Evolutionary conservation across 441 rosid genomes (phyloP), one percentile per base, ranked within the genome.

Genomic region (Adansonia rubrostipa): DNA sequence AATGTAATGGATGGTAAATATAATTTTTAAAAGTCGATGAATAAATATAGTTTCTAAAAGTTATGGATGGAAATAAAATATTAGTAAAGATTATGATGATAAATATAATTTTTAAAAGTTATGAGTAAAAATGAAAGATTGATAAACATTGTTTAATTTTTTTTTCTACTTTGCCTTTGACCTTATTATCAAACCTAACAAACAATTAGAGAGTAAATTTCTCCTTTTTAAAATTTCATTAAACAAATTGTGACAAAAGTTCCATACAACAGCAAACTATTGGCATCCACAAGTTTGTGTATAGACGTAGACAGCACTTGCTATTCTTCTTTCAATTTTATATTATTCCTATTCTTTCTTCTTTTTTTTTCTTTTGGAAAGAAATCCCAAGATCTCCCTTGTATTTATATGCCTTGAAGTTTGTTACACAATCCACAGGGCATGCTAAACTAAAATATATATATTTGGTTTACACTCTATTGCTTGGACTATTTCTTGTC

Each of bases 291-390:
- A 74, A 77, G 67, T 81, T 84, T 54, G 13, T 40, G 47, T 11
- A n/a, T 66, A 71, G 79, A 82, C 72, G 78, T 76, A 76, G 78
- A 78, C 77, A 80, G 77, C 81, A 81, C 79, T 75, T 77, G 48
- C 70, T 44, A 60, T 57, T 54, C 51, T 67, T 10, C 65, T 73
- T 58, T 80, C 72, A 47, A 44, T 74, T 68, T 67, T 42, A 4
- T 68, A 72, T 80, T 80, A 80, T 84, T 83, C 85, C 74, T 73
- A 64, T 67, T 71, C 20, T 8, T 24, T 19, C 28, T 62, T 15
- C 3, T 44, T 45, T 61, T 61, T 57, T 17, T 57, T 3, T 9
- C 1, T 8, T 22, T 17, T 8, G 13, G 4, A 5, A 11, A 44
- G 17, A 20, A 45, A 51, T 20, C 28, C 14, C 61, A 71, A 71